Conservation (phyloP, 2,329 filamentous ascomycete species). For the Alternaria arbusti region DNA sequence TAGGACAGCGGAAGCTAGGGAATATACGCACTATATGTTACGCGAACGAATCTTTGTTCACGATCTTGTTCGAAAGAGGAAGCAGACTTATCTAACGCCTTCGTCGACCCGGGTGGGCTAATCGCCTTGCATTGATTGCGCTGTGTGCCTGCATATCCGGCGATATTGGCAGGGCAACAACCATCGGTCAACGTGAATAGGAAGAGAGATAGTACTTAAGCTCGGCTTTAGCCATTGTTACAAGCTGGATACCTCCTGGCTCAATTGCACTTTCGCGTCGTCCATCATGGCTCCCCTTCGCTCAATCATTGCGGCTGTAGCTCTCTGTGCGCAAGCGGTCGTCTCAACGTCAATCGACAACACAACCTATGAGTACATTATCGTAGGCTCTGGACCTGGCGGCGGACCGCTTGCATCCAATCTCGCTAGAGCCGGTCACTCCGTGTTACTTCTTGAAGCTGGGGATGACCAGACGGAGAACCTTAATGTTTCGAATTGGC, state of each 20-base stretch:
- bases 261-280: neutral
- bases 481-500: conserved; percentile 57
- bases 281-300: neutral
- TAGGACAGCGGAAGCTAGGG: neutral
- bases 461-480: conserved; percentile 62
- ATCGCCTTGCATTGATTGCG: neutral
- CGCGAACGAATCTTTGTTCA: neutral
- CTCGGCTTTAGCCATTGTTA: too few relatives aligned
- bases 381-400: conserved; percentile 55
- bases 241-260: too few relatives aligned
- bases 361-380: conserved; percentile 58
- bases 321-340: neutral
- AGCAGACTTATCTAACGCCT: neutral
- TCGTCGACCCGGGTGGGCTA: neutral
- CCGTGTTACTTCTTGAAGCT: conserved; percentile 64
- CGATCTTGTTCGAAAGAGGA: neutral
- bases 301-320: neutral
- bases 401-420: conserved; percentile 23
- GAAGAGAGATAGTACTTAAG: neutral
- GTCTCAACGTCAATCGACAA: neutral
- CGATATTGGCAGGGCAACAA: neutral
- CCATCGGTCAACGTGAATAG: neutral
- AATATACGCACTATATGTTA: neutral
- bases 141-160: conserved; percentile 10
- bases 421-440: conserved; percentile 56